Conservation (phyloP, 2,329 filamentous ascomycete genomes). For the Periconia sp. region DNA sequence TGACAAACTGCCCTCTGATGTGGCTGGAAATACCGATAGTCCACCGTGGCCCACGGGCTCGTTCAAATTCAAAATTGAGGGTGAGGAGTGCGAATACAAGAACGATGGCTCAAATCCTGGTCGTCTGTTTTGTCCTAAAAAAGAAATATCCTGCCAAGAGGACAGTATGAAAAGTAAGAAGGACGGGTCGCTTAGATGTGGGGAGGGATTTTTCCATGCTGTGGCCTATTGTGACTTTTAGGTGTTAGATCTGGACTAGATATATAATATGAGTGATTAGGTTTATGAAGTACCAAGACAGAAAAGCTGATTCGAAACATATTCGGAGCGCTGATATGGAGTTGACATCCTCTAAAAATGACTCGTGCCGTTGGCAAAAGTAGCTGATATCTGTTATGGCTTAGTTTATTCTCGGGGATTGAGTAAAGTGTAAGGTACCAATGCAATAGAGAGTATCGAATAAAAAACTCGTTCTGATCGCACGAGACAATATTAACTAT, state of each 20-base stretch:
- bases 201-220: slow-evolving; percentile 8
- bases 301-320: too few relatives aligned
- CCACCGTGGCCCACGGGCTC: slow-evolving; percentile 6
- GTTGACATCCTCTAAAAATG: too few relatives aligned
- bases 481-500: too few relatives aligned
- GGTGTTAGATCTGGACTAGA: background rate
- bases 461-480: too few relatives aligned
- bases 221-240: slow-evolving; percentile 8
- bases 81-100: slow-evolving; percentile 11
- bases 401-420: too few relatives aligned
- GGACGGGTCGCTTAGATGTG: slow-evolving; percentile 10
- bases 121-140: slow-evolving; percentile 11
- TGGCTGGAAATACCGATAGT: background rate
- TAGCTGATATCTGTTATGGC: too few relatives aligned
- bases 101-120: slow-evolving; percentile 13
- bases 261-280: background rate
- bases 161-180: slow-evolving; percentile 9
- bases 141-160: slow-evolving; percentile 8
- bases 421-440: too few relatives aligned
- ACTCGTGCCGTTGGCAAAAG: too few relatives aligned
- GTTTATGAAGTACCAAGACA: too few relatives aligned
- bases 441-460: too few relatives aligned
- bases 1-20: background rate
- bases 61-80: slow-evolving; percentile 9
- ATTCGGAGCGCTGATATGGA: background rate